phyloP scores from a whole-genome alignment of 805 yeast genomes.

The Kuraishia hungarica region DNA sequence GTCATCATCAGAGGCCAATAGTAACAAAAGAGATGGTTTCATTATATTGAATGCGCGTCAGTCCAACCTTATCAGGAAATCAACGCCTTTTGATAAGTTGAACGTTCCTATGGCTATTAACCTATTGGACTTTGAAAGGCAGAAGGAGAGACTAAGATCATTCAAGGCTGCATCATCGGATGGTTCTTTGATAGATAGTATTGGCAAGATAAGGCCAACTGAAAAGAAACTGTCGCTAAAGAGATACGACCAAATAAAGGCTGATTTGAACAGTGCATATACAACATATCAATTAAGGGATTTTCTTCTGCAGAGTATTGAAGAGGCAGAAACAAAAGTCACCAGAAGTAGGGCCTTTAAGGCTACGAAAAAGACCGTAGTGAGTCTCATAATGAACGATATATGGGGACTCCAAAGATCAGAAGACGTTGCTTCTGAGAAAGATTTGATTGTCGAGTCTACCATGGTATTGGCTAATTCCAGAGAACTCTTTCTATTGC shows the following conservation, averaged over 20 bases:
- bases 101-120: conserved; percentile 4
- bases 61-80: neutral
- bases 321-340: conserved; percentile 1
- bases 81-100: neutral
- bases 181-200: conserved; percentile 15
- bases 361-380: conserved; percentile 10
- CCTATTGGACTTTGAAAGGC: conserved; percentile 19
- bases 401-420: conserved; percentile 18
- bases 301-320: conserved; percentile 5
- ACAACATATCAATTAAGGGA: conserved; percentile 13
- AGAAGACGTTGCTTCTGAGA: conserved; percentile 6
- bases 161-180: conserved; percentile 16
- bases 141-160: conserved; percentile 18
- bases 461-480: conserved; percentile 17
- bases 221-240: conserved; percentile 11
- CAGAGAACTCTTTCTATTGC: conserved; percentile 21
- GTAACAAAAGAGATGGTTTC: neutral
- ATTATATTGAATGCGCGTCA: neutral
- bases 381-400: conserved; percentile 12
- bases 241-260: conserved; percentile 12
- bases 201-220: conserved; percentile 20
- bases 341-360: neutral
- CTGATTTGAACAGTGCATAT: conserved; percentile 13
- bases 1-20: neutral
- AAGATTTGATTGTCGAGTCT: conserved; percentile 12